Conservation (phyloP, 1,139 yeast species). For the Komagataea norvegica region DNA sequence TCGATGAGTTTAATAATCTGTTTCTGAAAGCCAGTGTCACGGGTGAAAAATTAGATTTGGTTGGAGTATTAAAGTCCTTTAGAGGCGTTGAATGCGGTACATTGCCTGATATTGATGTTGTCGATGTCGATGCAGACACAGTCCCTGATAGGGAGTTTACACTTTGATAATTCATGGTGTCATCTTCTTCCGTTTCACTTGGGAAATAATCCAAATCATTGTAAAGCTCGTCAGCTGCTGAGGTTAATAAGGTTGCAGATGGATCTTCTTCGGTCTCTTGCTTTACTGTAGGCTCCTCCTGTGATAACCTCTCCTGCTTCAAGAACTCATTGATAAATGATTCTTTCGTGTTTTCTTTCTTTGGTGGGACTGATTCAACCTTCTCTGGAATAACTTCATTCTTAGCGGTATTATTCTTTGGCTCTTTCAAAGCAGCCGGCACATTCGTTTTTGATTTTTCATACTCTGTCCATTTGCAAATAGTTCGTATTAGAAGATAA, state of each 20-base stretch:
- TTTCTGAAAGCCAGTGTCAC: slow-evolving; percentile 18
- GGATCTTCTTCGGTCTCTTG: background rate
- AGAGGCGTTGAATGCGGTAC: slow-evolving; percentile 3
- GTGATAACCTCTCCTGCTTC: slow-evolving; percentile 5
- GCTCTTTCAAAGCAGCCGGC: too few species aligned
- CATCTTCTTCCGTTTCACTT: slow-evolving; percentile 18
- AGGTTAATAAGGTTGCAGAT: too few species aligned
- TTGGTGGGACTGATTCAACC: slow-evolving; percentile 1
- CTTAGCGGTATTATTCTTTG: background rate
- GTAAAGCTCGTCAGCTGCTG: too few species aligned
- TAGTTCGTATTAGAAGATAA: slow-evolving; percentile 17
- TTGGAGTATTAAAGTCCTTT: background rate
- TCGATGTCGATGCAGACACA: slow-evolving; percentile 10
- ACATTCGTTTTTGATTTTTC: slow-evolving; percentile 14
- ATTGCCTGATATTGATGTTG: background rate
- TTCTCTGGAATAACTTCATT: background rate
- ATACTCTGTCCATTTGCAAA: slow-evolving; percentile 21
- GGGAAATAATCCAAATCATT: slow-evolving; percentile 1
- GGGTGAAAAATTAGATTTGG: slow-evolving; percentile 10
- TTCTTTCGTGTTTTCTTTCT: background rate
- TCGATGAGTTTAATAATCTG: slow-evolving; percentile 10
- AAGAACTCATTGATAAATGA: slow-evolving; percentile 7
- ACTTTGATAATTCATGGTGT: slow-evolving; percentile 15
- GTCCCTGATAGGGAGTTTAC: slow-evolving; percentile 12
- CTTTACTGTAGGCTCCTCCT: background rate